These are phyloP conservation scores for Tagetes patula DNA, from an alignment of 129 eudicot species.

Conservation along the genomic window DNA sequence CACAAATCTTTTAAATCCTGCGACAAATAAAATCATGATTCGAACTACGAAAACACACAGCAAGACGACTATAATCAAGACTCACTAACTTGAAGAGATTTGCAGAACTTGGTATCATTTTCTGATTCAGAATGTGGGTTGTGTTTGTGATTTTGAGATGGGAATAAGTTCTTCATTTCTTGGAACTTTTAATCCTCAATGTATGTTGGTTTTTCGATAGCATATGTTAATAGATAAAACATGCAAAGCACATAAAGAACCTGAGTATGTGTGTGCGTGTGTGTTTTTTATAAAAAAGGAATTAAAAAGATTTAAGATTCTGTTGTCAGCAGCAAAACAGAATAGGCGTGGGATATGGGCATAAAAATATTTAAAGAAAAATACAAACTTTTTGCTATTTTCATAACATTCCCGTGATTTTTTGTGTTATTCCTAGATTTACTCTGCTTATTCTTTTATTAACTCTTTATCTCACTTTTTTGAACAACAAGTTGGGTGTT, in stretches of 20 bases:
- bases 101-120: slow-evolving; percentile 39
- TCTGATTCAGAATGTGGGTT: slow-evolving; percentile 38
- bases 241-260: slow-evolving; percentile 30
- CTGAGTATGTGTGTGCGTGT: slow-evolving; percentile 32
- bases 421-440: slow-evolving; percentile 23
- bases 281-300: neutral
- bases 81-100: slow-evolving; percentile 53
- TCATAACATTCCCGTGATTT: slow-evolving; percentile 26
- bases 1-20: slow-evolving; percentile 72
- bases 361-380: slow-evolving; percentile 24
- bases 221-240: slow-evolving; percentile 17
- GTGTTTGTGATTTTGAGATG: slow-evolving; percentile 25
- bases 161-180: slow-evolving; percentile 28
- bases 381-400: slow-evolving; percentile 28
- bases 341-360: slow-evolving; percentile 40
- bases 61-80: neutral
- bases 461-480: neutral
- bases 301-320: slow-evolving; percentile 24
- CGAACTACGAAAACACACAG: neutral
- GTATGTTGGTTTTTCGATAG: neutral
- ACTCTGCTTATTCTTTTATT: neutral
- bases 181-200: slow-evolving; percentile 11
- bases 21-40: neutral
- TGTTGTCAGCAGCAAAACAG: slow-evolving; percentile 30
- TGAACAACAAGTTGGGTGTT: slow-evolving; percentile 1